Percentiles rank a stretch among this genome's conserved stretches.
phyloP scores from a whole-genome alignment of 768 basidiomycete genomes.

The Leccinum variicolor region DNA sequence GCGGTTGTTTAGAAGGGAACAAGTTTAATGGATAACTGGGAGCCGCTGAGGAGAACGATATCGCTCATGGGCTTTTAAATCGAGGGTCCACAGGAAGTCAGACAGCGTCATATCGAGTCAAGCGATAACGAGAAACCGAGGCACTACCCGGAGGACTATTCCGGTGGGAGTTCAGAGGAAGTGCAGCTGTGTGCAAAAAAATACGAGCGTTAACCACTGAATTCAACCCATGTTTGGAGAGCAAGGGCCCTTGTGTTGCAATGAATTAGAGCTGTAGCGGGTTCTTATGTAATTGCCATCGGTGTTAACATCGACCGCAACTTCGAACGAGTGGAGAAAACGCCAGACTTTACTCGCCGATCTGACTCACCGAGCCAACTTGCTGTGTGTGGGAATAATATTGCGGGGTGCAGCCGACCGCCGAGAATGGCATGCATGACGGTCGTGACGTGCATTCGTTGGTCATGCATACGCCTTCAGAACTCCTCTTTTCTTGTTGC shows the following conservation, averaged over 20 bases:
- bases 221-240: conserved; percentile 19
- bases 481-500: neutral
- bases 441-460: neutral
- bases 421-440: conserved; percentile 7
- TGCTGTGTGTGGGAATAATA: conserved; percentile 30
- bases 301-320: conserved; percentile 18
- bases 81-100: conserved; percentile 22
- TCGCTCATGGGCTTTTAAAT: conserved; percentile 21
- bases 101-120: conserved; percentile 24
- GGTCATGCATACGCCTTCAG: neutral
- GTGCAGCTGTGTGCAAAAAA: conserved; percentile 17
- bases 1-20: conserved; percentile 1
- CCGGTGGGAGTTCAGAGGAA: conserved; percentile 7
- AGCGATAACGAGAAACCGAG: conserved; percentile 16
- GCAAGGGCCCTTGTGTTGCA: conserved; percentile 3
- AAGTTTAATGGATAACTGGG: conserved; percentile 3
- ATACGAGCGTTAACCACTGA: conserved; percentile 1
- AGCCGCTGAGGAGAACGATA: conserved; percentile 3
- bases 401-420: conserved; percentile 7
- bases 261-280: conserved; percentile 15
- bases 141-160: conserved; percentile 1
- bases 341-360: conserved; percentile 28
- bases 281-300: conserved; percentile 16
- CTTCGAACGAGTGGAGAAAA: conserved; percentile 16
- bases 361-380: conserved; percentile 25